Evolutionary conservation across 2,329 filamentous ascomycete species (phyloP), one percentile per base, ranked within the genome.

Genomic region (Tolypocladium amazonense): DNA sequence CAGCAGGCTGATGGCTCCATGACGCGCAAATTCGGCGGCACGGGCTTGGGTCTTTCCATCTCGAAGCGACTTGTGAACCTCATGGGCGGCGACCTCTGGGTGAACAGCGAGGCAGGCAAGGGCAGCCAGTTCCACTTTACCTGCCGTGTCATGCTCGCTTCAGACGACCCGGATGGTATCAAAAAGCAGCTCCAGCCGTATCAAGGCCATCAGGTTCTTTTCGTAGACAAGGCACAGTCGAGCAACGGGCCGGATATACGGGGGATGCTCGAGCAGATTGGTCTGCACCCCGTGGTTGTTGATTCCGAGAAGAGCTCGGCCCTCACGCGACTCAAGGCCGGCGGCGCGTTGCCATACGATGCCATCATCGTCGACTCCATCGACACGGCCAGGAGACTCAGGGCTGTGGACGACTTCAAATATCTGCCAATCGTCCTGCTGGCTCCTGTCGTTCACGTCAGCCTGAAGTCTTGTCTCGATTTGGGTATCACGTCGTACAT

Each of bases 401-500:
- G 94, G 64, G 88, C 89, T 14, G 88, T 94, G 57, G 93, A 97
- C 70, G 91, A 95, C 71, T 96, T 97, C 81, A 97, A 97, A 77
- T 97, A 97, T 71, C 91, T 97, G 54, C 94, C 94, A 2, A 92
- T 99, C 65, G 93, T 99, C 52, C 84, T 97, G 62, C 77, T 97
- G 54, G 94, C 92, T 53, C 92, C 93, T 0, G 80, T 91, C 41
- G 92, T 97, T 15, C 90, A 92, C 62, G 91, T 97, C 65, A 95
- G 87, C 72, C 81, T 99, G 67, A 96, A 96, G 77, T 94, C 91
- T 3, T 94, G 93, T 61, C 78, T 97, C 61, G 94, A 97, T 72
- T 82, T 97, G 64, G 93, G 94, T 63, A 96, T 99, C 66, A 95
- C 92, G n/a, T 97, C 92, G 57, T 97, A 97, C 75, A 97, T 97